Evolutionary conservation across 2,329 filamentous ascomycete species (phyloP).

Genomic region (Septoria linicola): DNA sequence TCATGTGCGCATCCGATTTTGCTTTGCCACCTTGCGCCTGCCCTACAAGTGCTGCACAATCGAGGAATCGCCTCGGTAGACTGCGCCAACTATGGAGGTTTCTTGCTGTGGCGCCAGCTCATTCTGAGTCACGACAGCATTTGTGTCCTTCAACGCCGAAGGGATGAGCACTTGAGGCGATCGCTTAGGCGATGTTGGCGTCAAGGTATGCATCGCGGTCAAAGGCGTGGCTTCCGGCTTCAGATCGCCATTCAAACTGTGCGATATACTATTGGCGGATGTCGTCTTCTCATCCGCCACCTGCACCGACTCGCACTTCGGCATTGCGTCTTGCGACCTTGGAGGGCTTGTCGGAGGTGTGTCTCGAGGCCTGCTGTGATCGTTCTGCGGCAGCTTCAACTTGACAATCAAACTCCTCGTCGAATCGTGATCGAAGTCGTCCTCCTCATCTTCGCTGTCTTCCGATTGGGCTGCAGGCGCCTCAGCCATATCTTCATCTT

Average conservation of each 20-base stretch:
- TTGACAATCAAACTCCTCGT: constrained; percentile 68
- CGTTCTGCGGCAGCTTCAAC: constrained; percentile 45
- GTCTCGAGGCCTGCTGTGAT: constrained; percentile 7
- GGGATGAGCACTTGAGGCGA: constrained; percentile 18
- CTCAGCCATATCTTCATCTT: constrained; percentile 51
- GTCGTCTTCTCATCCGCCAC: background rate
- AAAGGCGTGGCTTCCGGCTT: constrained; percentile 5
- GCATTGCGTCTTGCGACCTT: constrained; percentile 4
- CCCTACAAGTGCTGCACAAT: background rate
- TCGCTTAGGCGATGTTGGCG: constrained; percentile 8
- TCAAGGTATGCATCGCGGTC: constrained; percentile 11
- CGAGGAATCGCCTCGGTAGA: background rate
- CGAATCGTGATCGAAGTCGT: constrained; percentile 34
- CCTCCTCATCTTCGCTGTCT: constrained; percentile 44
- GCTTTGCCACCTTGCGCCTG: background rate
- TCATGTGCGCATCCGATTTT: background rate
- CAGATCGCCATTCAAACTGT: constrained; percentile 1
- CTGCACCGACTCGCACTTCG: constrained; percentile 5
- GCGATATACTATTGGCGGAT: background rate
- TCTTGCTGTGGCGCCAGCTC: no score
- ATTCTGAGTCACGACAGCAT: background rate
- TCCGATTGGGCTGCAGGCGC: constrained; percentile 54
- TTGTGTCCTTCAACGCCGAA: constrained; percentile 1
- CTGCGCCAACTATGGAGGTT: background rate
- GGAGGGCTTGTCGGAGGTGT: constrained; percentile 28